Evolutionary conservation across 192 early-diverging fungal species (phyloP).

Genomic region (Coemansia sp.): DNA sequence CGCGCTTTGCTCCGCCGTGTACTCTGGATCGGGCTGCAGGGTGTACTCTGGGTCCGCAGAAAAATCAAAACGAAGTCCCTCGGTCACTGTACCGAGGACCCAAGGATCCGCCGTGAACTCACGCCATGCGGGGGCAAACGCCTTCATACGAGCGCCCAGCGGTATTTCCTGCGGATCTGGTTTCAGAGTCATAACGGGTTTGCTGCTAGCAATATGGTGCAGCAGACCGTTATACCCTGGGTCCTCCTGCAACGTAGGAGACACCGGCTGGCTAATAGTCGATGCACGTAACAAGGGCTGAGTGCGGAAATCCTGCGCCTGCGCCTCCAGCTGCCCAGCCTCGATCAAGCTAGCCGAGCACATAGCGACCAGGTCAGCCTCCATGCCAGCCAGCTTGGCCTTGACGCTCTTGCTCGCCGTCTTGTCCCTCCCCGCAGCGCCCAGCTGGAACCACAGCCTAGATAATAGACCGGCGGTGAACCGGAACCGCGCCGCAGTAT

Average conservation of each 20-base stretch:
- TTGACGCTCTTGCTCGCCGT: slow-evolving; percentile 11
- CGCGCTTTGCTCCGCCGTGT: slow-evolving; percentile 42
- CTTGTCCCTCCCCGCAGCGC: slow-evolving; percentile 16
- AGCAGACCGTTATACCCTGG: slow-evolving; percentile 1
- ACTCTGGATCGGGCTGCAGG: slow-evolving; percentile 24
- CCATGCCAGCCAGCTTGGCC: slow-evolving; percentile 14
- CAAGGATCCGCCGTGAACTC: slow-evolving; percentile 24
- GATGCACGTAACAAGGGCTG: neutral
- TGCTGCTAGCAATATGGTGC: neutral
- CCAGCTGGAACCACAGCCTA: slow-evolving; percentile 31
- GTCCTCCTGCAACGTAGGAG: slow-evolving; percentile 7
- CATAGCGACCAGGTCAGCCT: slow-evolving; percentile 28
- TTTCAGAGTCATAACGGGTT: neutral
- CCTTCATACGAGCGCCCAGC: slow-evolving; percentile 42
- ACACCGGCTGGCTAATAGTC: neutral
- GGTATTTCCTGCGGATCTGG: slow-evolving; percentile 25
- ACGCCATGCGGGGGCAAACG: slow-evolving; percentile 31
- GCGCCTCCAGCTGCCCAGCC: slow-evolving; percentile 45
- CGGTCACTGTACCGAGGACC: slow-evolving; percentile 33
- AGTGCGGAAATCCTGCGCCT: slow-evolving; percentile 27
- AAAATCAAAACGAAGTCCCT: slow-evolving; percentile 49
- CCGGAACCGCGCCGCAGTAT: slow-evolving; percentile 41
- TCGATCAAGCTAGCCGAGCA: slow-evolving; percentile 47
- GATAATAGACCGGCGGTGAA: slow-evolving; percentile 38
- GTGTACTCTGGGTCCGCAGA: slow-evolving; percentile 23